Percentiles rank a stretch among this genome's conserved stretches.
phyloP scores from a whole-genome alignment of 2,329 filamentous ascomycete genomes.

The Didymella pomorum region DNA sequence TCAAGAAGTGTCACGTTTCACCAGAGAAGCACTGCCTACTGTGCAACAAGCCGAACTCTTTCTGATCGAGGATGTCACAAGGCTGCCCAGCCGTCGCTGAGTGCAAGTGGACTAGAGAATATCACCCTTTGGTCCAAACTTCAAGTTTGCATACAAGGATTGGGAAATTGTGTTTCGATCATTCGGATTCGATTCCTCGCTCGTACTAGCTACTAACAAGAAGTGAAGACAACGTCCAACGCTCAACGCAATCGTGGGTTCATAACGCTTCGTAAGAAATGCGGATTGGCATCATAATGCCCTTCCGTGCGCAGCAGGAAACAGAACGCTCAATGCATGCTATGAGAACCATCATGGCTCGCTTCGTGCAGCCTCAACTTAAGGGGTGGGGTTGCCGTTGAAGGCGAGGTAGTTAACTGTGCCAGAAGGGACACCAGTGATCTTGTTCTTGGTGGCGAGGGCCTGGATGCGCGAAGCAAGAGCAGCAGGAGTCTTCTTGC shows the following conservation, averaged over 20 bases:
- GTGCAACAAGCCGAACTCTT: neutral
- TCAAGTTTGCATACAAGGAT: neutral
- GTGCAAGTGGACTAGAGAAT: neutral
- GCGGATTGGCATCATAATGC: neutral
- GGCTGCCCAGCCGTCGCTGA: neutral
- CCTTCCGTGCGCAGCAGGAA: neutral
- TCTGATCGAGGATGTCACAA: neutral
- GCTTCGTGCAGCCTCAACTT: neutral
- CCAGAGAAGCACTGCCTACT: neutral
- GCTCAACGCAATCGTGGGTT: neutral
- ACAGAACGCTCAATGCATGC: constrained; percentile 3
- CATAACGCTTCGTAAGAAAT: constrained; percentile 1
- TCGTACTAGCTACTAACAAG: neutral
- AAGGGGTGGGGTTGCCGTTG: constrained; percentile 55
- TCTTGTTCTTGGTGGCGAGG: constrained; percentile 52
- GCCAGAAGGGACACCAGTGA: constrained; percentile 54
- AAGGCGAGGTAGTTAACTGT: constrained; percentile 64
- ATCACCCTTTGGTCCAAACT: neutral
- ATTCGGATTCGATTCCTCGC: neutral
- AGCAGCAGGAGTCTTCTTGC: constrained; percentile 55
- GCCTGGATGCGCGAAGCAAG: constrained; percentile 59
- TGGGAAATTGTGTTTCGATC: neutral
- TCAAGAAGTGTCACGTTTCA: constrained; percentile 3
- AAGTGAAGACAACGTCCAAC: neutral
- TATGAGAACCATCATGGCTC: neutral